Evolutionary conservation across 2,329 filamentous ascomycete species (phyloP).

Genomic region (Fusarium oligoseptatum): DNA sequence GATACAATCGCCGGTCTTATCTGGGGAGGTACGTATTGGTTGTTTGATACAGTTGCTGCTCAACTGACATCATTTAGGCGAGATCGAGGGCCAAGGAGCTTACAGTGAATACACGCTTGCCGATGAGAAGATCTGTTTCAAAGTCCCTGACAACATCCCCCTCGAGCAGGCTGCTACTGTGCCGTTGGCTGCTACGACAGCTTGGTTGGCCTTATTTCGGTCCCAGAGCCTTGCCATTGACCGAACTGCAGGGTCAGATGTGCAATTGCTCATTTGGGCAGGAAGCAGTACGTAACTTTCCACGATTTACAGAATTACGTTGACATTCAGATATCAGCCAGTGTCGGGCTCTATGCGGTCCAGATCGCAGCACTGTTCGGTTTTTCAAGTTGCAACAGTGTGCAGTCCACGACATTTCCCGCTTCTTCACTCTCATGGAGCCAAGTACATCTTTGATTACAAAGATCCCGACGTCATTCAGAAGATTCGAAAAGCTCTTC

Average conservation of each 20-base stretch:
- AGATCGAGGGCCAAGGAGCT: conserved; percentile 48
- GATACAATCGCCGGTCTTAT: conserved; percentile 39
- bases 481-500: conserved; percentile 48
- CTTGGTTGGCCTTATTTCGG: conserved; percentile 55
- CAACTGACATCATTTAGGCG: conserved; percentile 10
- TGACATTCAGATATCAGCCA: conserved; percentile 40
- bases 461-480: conserved; percentile 50
- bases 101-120: conserved; percentile 56
- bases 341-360: conserved; percentile 52
- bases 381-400: conserved; percentile 49
- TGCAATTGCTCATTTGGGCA: conserved; percentile 55
- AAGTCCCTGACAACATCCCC: conserved; percentile 47
- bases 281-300: conserved; percentile 52
- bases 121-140: conserved; percentile 55
- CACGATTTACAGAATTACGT: not conserved
- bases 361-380: conserved; percentile 50
- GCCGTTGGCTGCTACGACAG: conserved; percentile 53
- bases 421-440: conserved; percentile 48
- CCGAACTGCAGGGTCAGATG: not conserved
- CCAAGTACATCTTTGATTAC: conserved; percentile 55
- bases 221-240: conserved; percentile 50
- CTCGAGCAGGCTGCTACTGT: conserved; percentile 51
- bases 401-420: conserved; percentile 50
- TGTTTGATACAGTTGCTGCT: not conserved
- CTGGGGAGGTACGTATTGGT: conserved; percentile 42